Percentiles rank a stretch among this genome's conserved stretches.
phyloP scores from a whole-genome alignment of 805 yeast species.

The Saccharomycopsis fibuligera region DNA sequence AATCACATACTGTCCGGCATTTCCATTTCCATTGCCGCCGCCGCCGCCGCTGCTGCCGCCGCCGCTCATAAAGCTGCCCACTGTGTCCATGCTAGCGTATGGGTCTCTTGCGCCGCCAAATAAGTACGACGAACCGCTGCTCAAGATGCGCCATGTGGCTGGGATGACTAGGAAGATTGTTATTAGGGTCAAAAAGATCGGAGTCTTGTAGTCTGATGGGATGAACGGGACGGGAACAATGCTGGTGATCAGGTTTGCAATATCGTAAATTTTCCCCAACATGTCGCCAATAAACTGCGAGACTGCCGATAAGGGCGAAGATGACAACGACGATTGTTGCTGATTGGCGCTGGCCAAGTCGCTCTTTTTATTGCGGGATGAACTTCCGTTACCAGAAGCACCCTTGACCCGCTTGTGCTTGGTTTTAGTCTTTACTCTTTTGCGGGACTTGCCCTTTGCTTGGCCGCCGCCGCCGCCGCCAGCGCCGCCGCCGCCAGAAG shows the following conservation, averaged over 20 bases:
- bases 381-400: too few relatives aligned
- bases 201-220: constrained; percentile 4
- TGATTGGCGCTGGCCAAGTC: not conserved
- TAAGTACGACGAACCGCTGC: too few relatives aligned
- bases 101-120: constrained; percentile 2
- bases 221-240: constrained; percentile 6
- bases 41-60: too few relatives aligned
- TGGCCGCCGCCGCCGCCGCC: not conserved
- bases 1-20: constrained; percentile 8
- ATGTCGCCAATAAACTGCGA: too few relatives aligned
- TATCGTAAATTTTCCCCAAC: not conserved
- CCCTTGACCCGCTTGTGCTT: not conserved
- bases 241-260: constrained; percentile 1
- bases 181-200: too few relatives aligned
- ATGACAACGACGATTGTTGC: not conserved
- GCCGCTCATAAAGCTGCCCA: too few relatives aligned
- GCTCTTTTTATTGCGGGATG: not conserved
- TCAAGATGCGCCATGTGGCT: too few relatives aligned
- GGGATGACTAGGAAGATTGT: constrained; percentile 2
- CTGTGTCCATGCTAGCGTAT: not conserved
- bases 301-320: too few relatives aligned
- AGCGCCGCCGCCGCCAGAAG: not conserved
- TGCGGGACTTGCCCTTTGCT: constrained; percentile 1
- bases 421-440: constrained; percentile 4
- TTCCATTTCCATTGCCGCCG: not conserved